phyloP scores from a whole-genome alignment of 179 eudicot species.

The Spergularia azorica region DNA sequence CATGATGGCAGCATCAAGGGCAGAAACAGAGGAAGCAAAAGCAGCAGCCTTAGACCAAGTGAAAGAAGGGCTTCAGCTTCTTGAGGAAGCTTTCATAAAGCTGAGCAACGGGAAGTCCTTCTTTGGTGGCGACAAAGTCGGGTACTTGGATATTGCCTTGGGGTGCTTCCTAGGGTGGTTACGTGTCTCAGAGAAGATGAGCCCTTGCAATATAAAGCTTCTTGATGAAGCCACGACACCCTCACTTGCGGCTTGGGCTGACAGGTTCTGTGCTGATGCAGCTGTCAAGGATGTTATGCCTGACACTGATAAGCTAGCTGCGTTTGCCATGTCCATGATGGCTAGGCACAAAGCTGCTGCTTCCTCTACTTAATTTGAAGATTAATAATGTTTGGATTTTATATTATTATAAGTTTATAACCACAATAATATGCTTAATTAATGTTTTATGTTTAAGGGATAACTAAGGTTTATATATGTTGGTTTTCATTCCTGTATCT shows the following conservation, averaged over 20 bases:
- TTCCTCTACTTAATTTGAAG: background rate
- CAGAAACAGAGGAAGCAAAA: slow-evolving; percentile 27
- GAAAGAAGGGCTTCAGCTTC: slow-evolving; percentile 27
- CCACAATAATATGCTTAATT: no score
- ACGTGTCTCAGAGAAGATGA: slow-evolving; percentile 25
- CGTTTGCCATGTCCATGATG: slow-evolving; percentile 24
- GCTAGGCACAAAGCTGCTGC: slow-evolving; percentile 26
- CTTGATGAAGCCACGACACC: slow-evolving; percentile 29
- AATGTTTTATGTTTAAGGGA: no score
- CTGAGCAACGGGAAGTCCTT: slow-evolving; percentile 43
- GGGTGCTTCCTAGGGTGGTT: slow-evolving; percentile 47
- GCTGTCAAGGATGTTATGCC: slow-evolving; percentile 41
- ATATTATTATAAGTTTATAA: no score
- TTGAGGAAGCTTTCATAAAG: slow-evolving; percentile 43
- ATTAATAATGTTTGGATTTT: no score
- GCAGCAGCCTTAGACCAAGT: slow-evolving; percentile 24
- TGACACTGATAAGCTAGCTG: slow-evolving; percentile 27
- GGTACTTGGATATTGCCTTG: slow-evolving; percentile 41
- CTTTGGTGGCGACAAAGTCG: slow-evolving; percentile 37
- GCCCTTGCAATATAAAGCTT: slow-evolving; percentile 6
- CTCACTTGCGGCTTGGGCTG: slow-evolving; percentile 34
- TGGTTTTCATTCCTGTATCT: no score
- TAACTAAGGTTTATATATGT: no score
- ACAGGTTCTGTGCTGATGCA: slow-evolving; percentile 23
- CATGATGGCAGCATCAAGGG: slow-evolving; percentile 2